These are phyloP conservation scores for Neonectria coccinea DNA, from an alignment of 2,329 filamentous ascomycete species.

Conservation along the genomic window DNA sequence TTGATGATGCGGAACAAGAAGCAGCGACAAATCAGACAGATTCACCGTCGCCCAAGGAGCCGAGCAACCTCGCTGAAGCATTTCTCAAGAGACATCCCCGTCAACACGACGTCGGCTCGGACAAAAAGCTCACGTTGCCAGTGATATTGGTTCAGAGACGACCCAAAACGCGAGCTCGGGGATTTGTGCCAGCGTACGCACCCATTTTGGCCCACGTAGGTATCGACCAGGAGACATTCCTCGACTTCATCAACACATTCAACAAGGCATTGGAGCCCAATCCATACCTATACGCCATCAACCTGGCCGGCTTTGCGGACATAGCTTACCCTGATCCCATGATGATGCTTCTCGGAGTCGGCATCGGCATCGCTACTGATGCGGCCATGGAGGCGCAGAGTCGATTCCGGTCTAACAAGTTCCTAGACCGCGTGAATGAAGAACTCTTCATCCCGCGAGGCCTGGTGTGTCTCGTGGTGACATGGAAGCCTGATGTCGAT, in stretches of 20 bases:
- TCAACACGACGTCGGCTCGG: not conserved
- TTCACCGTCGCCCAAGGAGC: not conserved
- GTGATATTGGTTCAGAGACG: conserved; percentile 65
- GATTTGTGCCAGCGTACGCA: conserved; percentile 66
- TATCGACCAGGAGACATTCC: conserved; percentile 55
- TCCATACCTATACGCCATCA: conserved; percentile 42
- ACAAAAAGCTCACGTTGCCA: conserved; percentile 45
- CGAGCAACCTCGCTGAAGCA: not conserved
- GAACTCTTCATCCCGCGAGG: conserved; percentile 68
- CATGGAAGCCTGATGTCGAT: conserved; percentile 58
- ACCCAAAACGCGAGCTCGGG: conserved; percentile 59
- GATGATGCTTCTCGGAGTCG: conserved; percentile 44
- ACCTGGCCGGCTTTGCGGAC: conserved; percentile 29
- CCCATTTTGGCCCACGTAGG: conserved; percentile 59
- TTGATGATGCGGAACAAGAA: conserved; percentile 9
- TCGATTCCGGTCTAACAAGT: conserved; percentile 61
- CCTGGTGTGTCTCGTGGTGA: conserved; percentile 63
- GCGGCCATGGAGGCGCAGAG: conserved; percentile 55
- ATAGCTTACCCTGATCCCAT: conserved; percentile 6
- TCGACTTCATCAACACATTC: conserved; percentile 29
- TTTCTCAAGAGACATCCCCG: conserved; percentile 11
- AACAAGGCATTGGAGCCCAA: conserved; percentile 19
- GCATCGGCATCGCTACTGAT: conserved; percentile 56
- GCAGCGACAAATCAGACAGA: not conserved
- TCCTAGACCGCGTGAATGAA: conserved; percentile 67